phyloP scores from a whole-genome alignment of 140 eudicot genomes.

The Oenanthe javanica region DNA sequence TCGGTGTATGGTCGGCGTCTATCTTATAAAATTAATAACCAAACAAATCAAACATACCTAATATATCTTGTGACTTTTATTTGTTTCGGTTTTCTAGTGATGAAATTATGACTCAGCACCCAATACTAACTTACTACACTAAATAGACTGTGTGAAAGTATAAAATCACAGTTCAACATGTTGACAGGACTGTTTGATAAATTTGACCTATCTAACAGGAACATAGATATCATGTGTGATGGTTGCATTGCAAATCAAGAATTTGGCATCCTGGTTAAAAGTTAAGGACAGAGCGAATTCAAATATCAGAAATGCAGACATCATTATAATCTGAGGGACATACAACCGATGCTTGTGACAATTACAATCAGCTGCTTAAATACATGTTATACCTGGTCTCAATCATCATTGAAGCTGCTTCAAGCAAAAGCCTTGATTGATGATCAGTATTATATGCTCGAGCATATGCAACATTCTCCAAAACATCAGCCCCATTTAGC shows the following conservation, averaged over 20 bases:
- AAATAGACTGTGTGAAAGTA: neutral
- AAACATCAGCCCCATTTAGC: constrained; percentile 75
- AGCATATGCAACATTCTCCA: constrained; percentile 96
- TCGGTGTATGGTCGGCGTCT: neutral
- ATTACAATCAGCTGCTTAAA: neutral
- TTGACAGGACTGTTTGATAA: neutral
- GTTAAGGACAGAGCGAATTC: neutral
- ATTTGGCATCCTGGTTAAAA: neutral
- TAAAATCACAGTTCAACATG: neutral
- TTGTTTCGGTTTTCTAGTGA: neutral
- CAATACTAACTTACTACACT: neutral
- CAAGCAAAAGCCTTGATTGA: constrained; percentile 86
- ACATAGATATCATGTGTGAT: neutral
- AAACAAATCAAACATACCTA: neutral
- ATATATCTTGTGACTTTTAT: neutral
- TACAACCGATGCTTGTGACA: neutral
- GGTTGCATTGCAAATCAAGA: neutral
- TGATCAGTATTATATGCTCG: constrained; percentile 96
- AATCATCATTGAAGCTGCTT: constrained; percentile 99
- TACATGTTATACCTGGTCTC: constrained; percentile 55
- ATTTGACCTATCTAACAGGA: neutral
- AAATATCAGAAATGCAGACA: neutral
- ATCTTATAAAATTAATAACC: neutral
- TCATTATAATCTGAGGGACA: neutral
- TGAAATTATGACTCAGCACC: neutral